Evolutionary conservation across 2,329 filamentous ascomycete genomes (phyloP).

Genomic region (Falciphora oryzae): DNA sequence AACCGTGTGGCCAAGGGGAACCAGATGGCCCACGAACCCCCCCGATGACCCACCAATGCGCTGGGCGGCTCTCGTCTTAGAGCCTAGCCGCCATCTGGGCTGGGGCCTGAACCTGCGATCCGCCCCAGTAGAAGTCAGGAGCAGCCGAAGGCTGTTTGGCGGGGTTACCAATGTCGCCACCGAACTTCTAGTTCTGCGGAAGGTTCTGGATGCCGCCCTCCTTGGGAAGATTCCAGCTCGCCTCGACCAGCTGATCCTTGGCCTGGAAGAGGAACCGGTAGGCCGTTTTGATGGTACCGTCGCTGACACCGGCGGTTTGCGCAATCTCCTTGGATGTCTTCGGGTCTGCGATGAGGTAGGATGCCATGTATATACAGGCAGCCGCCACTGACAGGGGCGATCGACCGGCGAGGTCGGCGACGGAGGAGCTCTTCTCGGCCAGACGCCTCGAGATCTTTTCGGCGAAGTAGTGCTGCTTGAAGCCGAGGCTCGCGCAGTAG

Average conservation of each 20-base stretch:
- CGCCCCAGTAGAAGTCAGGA: not conserved
- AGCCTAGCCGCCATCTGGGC: no score
- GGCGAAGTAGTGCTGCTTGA: slow-evolving; percentile 65
- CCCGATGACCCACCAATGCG: not conserved
- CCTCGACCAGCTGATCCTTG: slow-evolving; percentile 53
- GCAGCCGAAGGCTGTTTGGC: not conserved
- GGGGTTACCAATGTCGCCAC: not conserved
- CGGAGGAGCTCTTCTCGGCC: slow-evolving; percentile 68
- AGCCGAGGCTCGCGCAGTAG: slow-evolving; percentile 78
- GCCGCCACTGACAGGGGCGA: slow-evolving; percentile 92
- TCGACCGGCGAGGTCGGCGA: slow-evolving; percentile 80
- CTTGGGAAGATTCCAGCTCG: slow-evolving; percentile 45
- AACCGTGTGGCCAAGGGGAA: not conserved
- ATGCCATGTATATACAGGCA: slow-evolving; percentile 95
- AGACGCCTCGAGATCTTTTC: slow-evolving; percentile 76
- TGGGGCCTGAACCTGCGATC: not conserved
- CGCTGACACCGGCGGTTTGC: slow-evolving; percentile 78
- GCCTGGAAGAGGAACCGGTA: slow-evolving; percentile 83
- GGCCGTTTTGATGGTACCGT: slow-evolving; percentile 92
- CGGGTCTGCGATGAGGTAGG: slow-evolving; percentile 73
- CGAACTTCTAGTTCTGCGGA: slow-evolving; percentile 44
- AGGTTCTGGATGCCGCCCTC: slow-evolving; percentile 67
- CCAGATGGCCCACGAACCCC: not conserved
- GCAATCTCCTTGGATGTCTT: slow-evolving; percentile 85
- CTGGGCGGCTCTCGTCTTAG: not conserved